Percentiles rank a stretch among this genome's conserved stretches.
These are phyloP conservation scores for Straminergon stramineum DNA, from an alignment of 225 moss, liverwort and hornwort genomes.

Conservation along the genomic window DNA sequence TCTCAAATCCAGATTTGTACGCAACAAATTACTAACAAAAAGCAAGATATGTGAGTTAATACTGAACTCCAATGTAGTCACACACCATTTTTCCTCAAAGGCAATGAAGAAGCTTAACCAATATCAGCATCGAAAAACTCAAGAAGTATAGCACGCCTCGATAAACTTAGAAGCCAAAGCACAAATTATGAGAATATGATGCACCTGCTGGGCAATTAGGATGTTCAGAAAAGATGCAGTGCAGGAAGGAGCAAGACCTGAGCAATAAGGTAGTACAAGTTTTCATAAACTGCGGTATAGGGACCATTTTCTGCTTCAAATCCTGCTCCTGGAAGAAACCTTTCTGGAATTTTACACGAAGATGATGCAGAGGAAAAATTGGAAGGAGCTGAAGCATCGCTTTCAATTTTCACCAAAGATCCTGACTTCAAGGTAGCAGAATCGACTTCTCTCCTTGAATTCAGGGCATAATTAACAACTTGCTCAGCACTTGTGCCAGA, in stretches of 20 bases:
- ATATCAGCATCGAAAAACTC: background rate
- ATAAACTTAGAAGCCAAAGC: background rate
- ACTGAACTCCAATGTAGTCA: background rate
- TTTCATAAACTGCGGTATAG: conserved; percentile 65
- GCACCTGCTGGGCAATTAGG: background rate
- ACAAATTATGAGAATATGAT: background rate
- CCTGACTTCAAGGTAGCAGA: conserved; percentile 2
- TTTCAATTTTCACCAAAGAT: conserved; percentile 9
- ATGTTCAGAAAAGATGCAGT: background rate
- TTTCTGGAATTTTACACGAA: conserved; percentile 8
- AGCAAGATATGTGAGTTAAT: background rate
- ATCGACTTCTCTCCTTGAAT: conserved; percentile 23
- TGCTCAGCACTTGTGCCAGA: conserved; percentile 38
- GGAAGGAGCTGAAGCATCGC: conserved; percentile 20
- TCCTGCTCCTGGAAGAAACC: conserved; percentile 8
- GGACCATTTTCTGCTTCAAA: conserved; percentile 25
- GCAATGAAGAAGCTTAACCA: background rate
- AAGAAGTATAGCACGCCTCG: background rate
- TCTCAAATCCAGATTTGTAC: background rate
- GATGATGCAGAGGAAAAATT: conserved; percentile 16
- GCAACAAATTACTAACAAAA: background rate
- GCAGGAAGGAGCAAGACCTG: conserved; percentile 36
- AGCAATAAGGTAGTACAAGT: conserved; percentile 84
- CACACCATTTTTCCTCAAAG: background rate
- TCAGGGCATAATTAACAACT: conserved; percentile 47